These are phyloP conservation scores for Mucor circinelloides DNA, from an alignment of 371 early-diverging fungal species.

Conservation along the genomic window DNA sequence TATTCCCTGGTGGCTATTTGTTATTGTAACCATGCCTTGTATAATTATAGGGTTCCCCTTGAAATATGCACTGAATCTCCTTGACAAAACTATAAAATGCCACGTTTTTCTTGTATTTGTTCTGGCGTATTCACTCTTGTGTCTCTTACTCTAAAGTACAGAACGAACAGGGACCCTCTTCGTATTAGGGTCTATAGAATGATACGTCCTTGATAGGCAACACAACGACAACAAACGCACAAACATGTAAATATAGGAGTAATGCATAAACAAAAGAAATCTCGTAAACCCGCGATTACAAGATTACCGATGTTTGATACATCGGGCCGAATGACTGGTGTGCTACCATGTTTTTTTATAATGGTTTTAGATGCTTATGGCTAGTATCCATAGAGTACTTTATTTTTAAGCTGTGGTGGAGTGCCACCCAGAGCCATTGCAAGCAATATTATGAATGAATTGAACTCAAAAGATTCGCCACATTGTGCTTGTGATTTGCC, in stretches of 20 bases:
- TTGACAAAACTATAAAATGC: not conserved
- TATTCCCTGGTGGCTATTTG: not conserved
- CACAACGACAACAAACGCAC: not conserved
- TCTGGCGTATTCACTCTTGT: not conserved
- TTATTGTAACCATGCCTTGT: not conserved
- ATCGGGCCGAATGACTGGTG: not conserved
- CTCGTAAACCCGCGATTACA: not conserved
- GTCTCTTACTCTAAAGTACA: not conserved
- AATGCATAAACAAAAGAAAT: not conserved
- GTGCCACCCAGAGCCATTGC: too few species aligned
- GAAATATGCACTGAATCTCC: not conserved
- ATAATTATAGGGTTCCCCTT: not conserved
- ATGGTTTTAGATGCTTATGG: not conserved
- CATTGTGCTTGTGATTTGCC: not conserved
- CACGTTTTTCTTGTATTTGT: not conserved
- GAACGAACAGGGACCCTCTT: not conserved
- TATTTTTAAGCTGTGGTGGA: too few species aligned
- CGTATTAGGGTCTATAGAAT: not conserved
- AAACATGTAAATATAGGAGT: not conserved
- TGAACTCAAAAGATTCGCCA: too few species aligned
- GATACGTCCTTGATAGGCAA: not conserved
- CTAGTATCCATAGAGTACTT: not conserved
- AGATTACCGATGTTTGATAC: not conserved
- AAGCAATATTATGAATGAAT: too few species aligned
- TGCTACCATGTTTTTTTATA: not conserved